Percentiles rank a stretch among this genome's conserved stretches.
These are phyloP conservation scores for Colletotrichum sp. DNA, from an alignment of 2,329 filamentous ascomycete genomes.

Conservation along the genomic window DNA sequence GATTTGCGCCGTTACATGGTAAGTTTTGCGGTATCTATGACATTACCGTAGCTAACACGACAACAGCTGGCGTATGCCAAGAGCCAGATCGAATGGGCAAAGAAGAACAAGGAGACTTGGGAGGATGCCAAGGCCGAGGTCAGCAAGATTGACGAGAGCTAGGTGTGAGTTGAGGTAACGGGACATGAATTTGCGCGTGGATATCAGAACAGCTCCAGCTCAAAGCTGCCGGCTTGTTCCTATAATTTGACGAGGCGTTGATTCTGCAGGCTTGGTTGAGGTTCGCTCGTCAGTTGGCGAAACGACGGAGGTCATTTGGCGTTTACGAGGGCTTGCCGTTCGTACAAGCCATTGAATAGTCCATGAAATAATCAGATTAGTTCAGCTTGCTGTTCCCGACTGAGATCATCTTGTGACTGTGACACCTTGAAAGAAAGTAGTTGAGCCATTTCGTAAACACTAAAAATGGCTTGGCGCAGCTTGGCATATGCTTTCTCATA, in stretches of 20 bases:
- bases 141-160: conserved; percentile 79
- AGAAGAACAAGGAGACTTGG: conserved; percentile 90
- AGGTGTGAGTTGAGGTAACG: conserved; percentile 14
- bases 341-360: conserved; percentile 12
- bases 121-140: conserved; percentile 88
- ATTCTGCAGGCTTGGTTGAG: conserved; percentile 9
- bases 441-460: neutral
- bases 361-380: conserved; percentile 1
- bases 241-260: conserved; percentile 19
- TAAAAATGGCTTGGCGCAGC: neutral
- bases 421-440: neutral
- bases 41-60: neutral
- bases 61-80: conserved; percentile 85
- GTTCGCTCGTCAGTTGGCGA: conserved; percentile 10
- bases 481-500: neutral
- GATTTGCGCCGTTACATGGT: conserved; percentile 97
- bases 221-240: neutral
- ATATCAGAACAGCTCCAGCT: conserved; percentile 3
- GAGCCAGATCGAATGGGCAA: conserved; percentile 93
- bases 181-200: neutral
- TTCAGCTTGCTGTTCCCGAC: neutral
- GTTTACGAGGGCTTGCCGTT: conserved; percentile 18
- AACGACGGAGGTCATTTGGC: conserved; percentile 4
- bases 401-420: neutral
- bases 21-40: conserved; percentile 38